phyloP scores from a whole-genome alignment of 495 filamentous ascomycete species.

The Rhizodiscina lignyota region DNA sequence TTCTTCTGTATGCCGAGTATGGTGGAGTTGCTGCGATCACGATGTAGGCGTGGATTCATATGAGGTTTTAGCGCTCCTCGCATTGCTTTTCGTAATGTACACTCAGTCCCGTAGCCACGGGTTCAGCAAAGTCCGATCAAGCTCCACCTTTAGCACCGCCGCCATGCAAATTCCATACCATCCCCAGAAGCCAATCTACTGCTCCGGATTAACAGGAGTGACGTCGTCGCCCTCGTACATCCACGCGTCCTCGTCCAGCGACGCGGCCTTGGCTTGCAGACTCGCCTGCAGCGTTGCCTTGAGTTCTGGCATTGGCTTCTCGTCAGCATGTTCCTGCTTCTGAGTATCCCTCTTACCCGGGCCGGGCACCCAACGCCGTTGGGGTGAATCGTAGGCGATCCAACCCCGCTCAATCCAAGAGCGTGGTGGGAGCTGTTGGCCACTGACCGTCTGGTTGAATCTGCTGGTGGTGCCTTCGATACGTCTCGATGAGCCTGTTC shows the following conservation, averaged over 20 bases:
- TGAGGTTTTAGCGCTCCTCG: too few relatives aligned
- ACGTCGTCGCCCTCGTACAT: slow-evolving; percentile 74
- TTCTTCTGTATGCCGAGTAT: too few relatives aligned
- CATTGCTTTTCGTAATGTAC: too few relatives aligned
- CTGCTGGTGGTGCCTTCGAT: slow-evolving; percentile 37
- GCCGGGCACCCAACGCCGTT: background rate
- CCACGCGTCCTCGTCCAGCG: slow-evolving; percentile 74
- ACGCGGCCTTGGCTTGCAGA: slow-evolving; percentile 50
- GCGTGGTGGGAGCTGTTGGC: slow-evolving; percentile 46
- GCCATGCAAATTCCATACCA: too few relatives aligned
- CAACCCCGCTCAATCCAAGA: slow-evolving; percentile 27
- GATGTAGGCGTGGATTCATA: too few relatives aligned
- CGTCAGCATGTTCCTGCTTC: slow-evolving; percentile 10
- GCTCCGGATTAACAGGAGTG: too few relatives aligned
- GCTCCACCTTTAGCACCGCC: too few relatives aligned
- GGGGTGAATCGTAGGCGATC: background rate
- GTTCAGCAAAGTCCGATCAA: too few relatives aligned
- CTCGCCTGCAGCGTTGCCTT: slow-evolving; percentile 56
- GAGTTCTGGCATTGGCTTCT: slow-evolving; percentile 39
- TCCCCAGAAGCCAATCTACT: too few relatives aligned
- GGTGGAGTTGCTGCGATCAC: too few relatives aligned
- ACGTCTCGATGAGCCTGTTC: slow-evolving; percentile 22
- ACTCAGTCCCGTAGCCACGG: too few relatives aligned
- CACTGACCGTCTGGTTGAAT: slow-evolving; percentile 53
- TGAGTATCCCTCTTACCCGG: background rate